A percentile compares a stretch with the other conserved stretches of the same genome.
Evolutionary conservation across 2,329 filamentous ascomycete species (phyloP).

Genomic region (Fusarium begoniae): DNA sequence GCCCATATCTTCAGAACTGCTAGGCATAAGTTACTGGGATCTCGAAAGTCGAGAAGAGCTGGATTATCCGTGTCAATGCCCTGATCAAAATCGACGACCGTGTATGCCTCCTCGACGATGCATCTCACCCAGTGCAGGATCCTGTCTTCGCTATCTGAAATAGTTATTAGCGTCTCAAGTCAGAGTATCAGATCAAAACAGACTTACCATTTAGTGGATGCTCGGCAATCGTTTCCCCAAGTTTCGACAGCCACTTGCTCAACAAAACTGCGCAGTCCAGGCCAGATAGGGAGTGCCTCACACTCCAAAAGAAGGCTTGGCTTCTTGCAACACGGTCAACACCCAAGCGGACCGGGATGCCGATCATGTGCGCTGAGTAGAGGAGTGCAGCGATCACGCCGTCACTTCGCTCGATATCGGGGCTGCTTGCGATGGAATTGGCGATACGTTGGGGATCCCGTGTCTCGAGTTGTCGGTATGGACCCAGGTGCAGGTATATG

Average conservation of each 20-base stretch:
- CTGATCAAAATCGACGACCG: slow-evolving; percentile 49
- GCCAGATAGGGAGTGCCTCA: slow-evolving; percentile 63
- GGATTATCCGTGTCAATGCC: slow-evolving; percentile 19
- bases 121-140: slow-evolving; percentile 58
- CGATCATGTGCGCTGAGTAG: slow-evolving; percentile 63
- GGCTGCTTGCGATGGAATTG: slow-evolving; percentile 48
- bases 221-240: not conserved
- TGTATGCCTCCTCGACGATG: slow-evolving; percentile 56
- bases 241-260: slow-evolving; percentile 53
- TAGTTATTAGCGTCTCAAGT: not conserved
- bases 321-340: slow-evolving; percentile 64
- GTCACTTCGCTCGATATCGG: slow-evolving; percentile 57
- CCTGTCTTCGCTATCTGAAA: slow-evolving; percentile 51
- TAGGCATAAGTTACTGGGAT: slow-evolving; percentile 18
- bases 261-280: slow-evolving; percentile 64
- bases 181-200: fast-evolving
- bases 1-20: slow-evolving; percentile 57
- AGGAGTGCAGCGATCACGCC: slow-evolving; percentile 59
- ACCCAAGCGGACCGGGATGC: slow-evolving; percentile 63
- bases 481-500: slow-evolving; percentile 56
- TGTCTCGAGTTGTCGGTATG: slow-evolving; percentile 54
- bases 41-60: not conserved
- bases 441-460: slow-evolving; percentile 54
- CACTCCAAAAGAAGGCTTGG: slow-evolving; percentile 66
- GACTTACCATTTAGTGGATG: not conserved